A percentile compares a stretch with the other conserved stretches of the same genome.
These are phyloP conservation scores for Senna siamea DNA, from an alignment of 306 rosid genomes.

Conservation along the genomic window DNA sequence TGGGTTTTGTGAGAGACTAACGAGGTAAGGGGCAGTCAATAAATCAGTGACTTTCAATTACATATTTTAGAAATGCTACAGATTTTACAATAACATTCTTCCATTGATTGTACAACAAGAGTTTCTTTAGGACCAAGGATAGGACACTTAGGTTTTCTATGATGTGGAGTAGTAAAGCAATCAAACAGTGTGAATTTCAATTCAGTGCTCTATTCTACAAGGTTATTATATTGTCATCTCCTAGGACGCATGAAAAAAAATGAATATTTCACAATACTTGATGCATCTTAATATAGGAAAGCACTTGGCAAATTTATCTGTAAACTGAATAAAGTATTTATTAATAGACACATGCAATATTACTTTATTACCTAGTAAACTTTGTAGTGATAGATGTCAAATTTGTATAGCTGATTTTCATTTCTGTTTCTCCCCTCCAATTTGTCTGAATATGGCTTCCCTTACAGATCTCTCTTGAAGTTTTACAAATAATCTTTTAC, in stretches of 20 bases:
- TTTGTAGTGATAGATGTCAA: not conserved
- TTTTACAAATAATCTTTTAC: not conserved
- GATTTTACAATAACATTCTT: slow-evolving; percentile 2
- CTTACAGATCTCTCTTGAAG: not conserved
- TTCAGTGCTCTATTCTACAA: not conserved
- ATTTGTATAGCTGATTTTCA: not conserved
- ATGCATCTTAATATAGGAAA: not conserved
- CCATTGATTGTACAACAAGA: not conserved
- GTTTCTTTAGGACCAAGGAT: slow-evolving; percentile 4
- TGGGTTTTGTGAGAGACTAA: slow-evolving; percentile 6
- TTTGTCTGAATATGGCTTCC: not conserved
- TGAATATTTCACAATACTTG: not conserved
- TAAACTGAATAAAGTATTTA: slow-evolving; percentile 10
- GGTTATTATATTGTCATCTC: not conserved
- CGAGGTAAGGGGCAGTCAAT: not conserved
- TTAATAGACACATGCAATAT: not conserved
- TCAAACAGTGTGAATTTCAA: slow-evolving; percentile 9
- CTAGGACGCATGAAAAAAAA: not conserved
- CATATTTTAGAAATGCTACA: not conserved
- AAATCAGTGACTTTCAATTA: not conserved
- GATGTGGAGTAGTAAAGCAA: not conserved
- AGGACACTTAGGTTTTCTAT: not conserved
- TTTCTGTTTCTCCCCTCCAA: not conserved
- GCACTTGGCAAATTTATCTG: not conserved
- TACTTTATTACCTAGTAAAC: not conserved